Conservation (phyloP, 108 stramenopile species). For the Asterionellopsis glacialis region DNA sequence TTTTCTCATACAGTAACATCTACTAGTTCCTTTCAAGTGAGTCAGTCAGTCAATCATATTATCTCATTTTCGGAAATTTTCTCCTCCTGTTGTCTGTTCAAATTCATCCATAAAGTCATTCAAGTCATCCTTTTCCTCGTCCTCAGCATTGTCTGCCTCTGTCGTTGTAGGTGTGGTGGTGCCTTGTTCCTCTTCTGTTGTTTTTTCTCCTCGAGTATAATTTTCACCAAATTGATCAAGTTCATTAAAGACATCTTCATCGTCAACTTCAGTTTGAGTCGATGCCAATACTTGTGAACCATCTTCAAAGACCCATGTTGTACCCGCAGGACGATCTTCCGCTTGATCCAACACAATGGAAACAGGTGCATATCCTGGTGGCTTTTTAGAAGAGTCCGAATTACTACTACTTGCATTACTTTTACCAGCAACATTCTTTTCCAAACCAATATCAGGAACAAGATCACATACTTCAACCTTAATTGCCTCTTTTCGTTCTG, state of each 20-base stretch:
- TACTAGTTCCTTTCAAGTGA: too few species aligned
- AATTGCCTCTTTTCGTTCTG: constrained; percentile 28
- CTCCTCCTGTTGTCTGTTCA: constrained; percentile 73
- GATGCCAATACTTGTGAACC: constrained; percentile 67
- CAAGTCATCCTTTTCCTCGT: constrained; percentile 57
- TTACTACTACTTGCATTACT: neutral
- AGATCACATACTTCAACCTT: constrained; percentile 56
- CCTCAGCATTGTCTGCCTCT: constrained; percentile 13
- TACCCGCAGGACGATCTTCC: constrained; percentile 72
- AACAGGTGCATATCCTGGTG: constrained; percentile 49
- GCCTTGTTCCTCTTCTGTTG: constrained; percentile 9
- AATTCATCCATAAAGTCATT: constrained; percentile 84
- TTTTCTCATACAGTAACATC: too few species aligned
- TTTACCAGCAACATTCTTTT: neutral
- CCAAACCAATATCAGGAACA: constrained; percentile 52
- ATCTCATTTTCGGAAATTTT: constrained; percentile 48
- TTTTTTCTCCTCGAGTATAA: constrained; percentile 22
- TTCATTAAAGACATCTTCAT: constrained; percentile 51
- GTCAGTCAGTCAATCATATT: neutral
- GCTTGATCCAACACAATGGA: constrained; percentile 35
- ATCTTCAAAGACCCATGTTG: constrained; percentile 86
- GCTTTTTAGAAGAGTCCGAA: constrained; percentile 15
- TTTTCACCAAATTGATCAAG: constrained; percentile 80
- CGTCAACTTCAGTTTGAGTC: constrained; percentile 10
- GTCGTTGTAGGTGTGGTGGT: constrained; percentile 3